Evolutionary conservation across 345 rosid genomes (phyloP), one percentile per base, ranked within the genome.

Genomic region (Kandelia obovata): DNA sequence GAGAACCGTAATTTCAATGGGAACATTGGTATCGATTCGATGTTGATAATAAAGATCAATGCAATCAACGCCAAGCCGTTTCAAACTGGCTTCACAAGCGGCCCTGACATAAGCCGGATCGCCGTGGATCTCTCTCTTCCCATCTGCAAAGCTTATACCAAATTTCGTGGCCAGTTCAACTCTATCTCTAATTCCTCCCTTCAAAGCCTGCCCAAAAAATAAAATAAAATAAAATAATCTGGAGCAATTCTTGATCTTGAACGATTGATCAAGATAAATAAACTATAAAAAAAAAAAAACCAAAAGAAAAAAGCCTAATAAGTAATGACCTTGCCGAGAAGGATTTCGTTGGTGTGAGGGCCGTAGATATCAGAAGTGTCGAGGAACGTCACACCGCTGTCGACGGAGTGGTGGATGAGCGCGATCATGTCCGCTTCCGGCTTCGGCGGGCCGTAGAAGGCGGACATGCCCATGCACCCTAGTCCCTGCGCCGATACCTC

Each of bases 11-110:
- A 82, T 20, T 83, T 89, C 88, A 23, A 85, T 85, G 1, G 91
- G 91, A 15, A 89, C 63, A 11, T 63, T 72, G 26, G 81, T 87
- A 52, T 89, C 91, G 23, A 85, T 64, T 5, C 87, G 77, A 63
- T 89, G 91, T 65, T 83, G 89, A 65, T 89, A 86, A 73, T 83
- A 89, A 51, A 89, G 95, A 77, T 87, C 91, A 71, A 89, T 78
- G 43, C 58, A 85, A 21, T 70, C 78, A 53, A 83, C 79, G 5
- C 75, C 78, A 65, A 89, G 88, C 61, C 91, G 78, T 62, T 71
- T 85, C 82, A 89, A 81, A 63, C 89, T 89, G 16, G 71, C 89
- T 67, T 85, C 88, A 49, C 91, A 87, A 61, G 87, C 80, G 53
- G 76, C 72, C 59, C 90, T 78, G 2, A 84, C 88, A 63, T 87